These are phyloP conservation scores for Dothistroma pini DNA, from an alignment of 2,329 filamentous ascomycete species.

Conservation along the genomic window DNA sequence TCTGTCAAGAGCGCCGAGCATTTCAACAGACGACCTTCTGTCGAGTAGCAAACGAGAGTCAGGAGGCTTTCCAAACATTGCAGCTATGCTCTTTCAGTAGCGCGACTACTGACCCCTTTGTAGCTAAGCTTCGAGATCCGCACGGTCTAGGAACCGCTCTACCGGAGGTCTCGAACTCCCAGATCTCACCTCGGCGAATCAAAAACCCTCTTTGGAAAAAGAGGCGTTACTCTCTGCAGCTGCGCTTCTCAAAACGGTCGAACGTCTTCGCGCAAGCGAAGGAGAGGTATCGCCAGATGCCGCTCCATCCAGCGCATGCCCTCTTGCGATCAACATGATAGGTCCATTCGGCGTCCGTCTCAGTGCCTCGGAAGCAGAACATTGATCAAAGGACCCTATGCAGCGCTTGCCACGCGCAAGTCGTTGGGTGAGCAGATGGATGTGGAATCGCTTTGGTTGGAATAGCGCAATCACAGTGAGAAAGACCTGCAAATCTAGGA, in stretches of 20 bases:
- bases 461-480: background rate
- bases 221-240: background rate
- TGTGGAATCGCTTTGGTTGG: background rate
- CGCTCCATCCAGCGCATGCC: background rate
- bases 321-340: background rate
- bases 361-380: background rate
- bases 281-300: background rate
- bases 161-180: background rate
- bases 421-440: background rate
- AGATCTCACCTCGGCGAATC: background rate
- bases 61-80: background rate
- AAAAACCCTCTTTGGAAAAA: background rate
- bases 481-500: background rate
- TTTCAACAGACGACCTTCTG: background rate
- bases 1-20: background rate
- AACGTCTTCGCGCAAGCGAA: background rate
- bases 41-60: background rate
- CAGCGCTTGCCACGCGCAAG: background rate
- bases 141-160: background rate
- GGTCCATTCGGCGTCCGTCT: background rate
- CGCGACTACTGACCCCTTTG: background rate
- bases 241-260: background rate
- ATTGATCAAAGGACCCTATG: background rate
- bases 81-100: background rate
- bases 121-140: background rate